Evolutionary conservation across 805 yeast genomes (phyloP).

Genomic region (Hanseniaspora osmophila): DNA sequence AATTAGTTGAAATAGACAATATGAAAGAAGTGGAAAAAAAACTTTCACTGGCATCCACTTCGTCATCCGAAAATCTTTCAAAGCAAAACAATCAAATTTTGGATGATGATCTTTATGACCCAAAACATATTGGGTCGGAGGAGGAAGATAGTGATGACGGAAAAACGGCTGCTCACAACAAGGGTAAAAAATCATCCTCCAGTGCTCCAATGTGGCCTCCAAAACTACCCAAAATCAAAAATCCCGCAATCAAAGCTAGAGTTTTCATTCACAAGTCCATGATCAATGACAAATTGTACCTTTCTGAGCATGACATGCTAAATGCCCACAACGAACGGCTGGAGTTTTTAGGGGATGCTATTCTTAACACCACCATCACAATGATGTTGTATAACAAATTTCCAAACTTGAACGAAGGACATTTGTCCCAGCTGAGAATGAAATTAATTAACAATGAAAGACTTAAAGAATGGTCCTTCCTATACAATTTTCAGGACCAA

Average conservation of each 20-base stretch:
- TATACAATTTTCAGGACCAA: conserved; percentile 51
- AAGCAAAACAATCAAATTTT: conserved; percentile 3
- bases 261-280: conserved; percentile 76
- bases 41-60: conserved; percentile 1
- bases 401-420: conserved; percentile 70
- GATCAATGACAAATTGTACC: conserved; percentile 40
- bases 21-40: conserved; percentile 8
- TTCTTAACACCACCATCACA: conserved; percentile 61
- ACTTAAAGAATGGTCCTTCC: conserved; percentile 52
- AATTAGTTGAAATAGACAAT: conserved; percentile 10
- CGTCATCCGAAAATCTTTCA: not conserved
- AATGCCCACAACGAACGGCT: conserved; percentile 69
- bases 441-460: conserved; percentile 59
- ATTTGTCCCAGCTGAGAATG: conserved; percentile 55
- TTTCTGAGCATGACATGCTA: conserved; percentile 43
- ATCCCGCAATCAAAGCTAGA: conserved; percentile 43
- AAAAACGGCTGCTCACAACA: not conserved
- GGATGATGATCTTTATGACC: conserved; percentile 8
- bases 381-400: conserved; percentile 48
- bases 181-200: conserved; percentile 2
- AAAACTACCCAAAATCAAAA: conserved; percentile 49
- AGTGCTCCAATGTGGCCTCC: conserved; percentile 39
- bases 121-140: not conserved
- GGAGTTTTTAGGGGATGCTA: conserved; percentile 85
- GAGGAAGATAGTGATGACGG: conserved; percentile 2